Evolutionary conservation across 139 green algal genomes (phyloP), one percentile per base, ranked within the genome.

Genomic region (Nannochloris sp.): DNA sequence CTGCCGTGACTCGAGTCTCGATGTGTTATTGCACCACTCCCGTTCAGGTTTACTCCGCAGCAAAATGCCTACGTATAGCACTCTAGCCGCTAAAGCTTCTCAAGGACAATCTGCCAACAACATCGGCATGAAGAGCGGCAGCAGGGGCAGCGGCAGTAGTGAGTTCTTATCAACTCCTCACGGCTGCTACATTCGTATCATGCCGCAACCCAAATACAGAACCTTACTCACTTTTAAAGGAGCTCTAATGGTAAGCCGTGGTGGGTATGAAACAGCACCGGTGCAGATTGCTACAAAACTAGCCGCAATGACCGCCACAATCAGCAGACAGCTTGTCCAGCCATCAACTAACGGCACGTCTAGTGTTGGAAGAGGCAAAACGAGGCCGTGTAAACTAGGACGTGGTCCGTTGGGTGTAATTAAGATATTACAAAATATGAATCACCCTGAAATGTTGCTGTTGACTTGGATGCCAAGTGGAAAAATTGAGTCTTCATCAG

Each of bases 111-210:
- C 42, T 27, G 42, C 42, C 42, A 19, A 19, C 42, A 19, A 19
- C 42, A 51, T 19, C 42, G 42, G 19, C 42, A n/a, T n/a, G n/a
- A n/a, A n/a, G n/a, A n/a, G n/a, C n/a, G n/a, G n/a, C n/a, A n/a
- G n/a, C 42, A 19, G 19, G 42, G 19, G 42, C 42, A 27, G 19
- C 42, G 19, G 19, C 42, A 51, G 19, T 19, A 51, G 42, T 51
- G 42, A 51, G 42, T 51, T 51, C 42, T 51, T 51, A 27, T 51
- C n/a, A n/a, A n/a, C n/a, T n/a, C n/a, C n/a, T n/a, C n/a, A n/a
- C n/a, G n/a, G n/a, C n/a, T n/a, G n/a, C n/a, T n/a, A n/a, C n/a
- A n/a, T n/a, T n/a, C n/a, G n/a, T n/a, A n/a, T n/a, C n/a, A n/a
- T n/a, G 42, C 19, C 42, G 42, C 19, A 19, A 27, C 19, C 19